Base-by-base conservation (phyloP, 495 filamentous ascomycete genomes). In the Aspergillus mulundensis region DNA sequence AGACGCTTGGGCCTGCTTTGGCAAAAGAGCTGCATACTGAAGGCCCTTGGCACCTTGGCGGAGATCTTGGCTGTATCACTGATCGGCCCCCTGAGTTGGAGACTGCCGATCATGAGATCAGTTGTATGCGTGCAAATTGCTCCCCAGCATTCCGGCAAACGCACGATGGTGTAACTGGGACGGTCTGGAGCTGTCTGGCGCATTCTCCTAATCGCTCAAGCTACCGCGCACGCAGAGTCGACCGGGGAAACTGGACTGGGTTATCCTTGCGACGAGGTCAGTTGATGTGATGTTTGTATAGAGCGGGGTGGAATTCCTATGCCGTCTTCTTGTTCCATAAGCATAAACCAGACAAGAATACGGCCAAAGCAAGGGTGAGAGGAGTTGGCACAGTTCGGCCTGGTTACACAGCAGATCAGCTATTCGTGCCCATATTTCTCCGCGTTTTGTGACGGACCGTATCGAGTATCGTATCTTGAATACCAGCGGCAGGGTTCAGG, bases 51-150 rank as follows among this genome's bases (percentile, higher is more conserved):
- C 54, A 38, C 50, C 61, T 63, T 63, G 61, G 61, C 61, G 52
- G 50, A 40, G n/a, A 42, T 58, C 61, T 63, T 63, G 61, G 61
- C 61, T 52, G 46, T 56, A 42, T 56, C 53, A 49, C 42, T 53
- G 42, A 39, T 45, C 51, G 30, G 34, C 40, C 60, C 55, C 52
- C 48, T 40, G 32, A 46, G 42, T 47, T 28, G 60, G 25, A 48
- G 50, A 34, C 42, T 45, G 61, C 54, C 61, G 61, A 63, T 63
- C 61, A 63, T 60, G 54, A 39, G 61, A 57, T 53, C 51, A 44
- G 44, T 39, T 43, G 42, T 58, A 34, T 57, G 32, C 38, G 41
- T 56, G 46, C 44, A 51, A 43, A 16, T 20, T 16, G 5, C 46
- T 30, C 44, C 34, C 20, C 36, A 42, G 21, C 14, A 41, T 52